Base-by-base conservation (phyloP, 129 eudicot genomes). In the Escallonia herrerae region DNA sequence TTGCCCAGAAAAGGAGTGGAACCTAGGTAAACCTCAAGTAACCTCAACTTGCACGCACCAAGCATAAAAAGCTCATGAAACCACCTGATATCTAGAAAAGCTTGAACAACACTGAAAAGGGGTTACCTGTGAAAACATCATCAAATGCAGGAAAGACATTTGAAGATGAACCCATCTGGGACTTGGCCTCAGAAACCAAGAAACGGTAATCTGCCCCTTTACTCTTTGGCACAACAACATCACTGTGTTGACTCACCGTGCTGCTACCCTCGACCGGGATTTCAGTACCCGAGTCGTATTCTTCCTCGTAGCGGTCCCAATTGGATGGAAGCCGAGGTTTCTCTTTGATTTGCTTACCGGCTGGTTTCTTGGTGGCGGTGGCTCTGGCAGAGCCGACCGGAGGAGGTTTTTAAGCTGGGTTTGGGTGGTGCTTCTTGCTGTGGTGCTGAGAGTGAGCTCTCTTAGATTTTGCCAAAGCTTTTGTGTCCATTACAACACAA, bases 401-500 rank as follows among this genome's bases (percentile, higher is more conserved):
- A 63, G 83, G 57, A 64, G 69, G 72, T 78, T 82, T 82, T 5
- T 60, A 67, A 57, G 78, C 74, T 60, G 66, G 86, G 74, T 82
- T 75, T 41, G 81, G 83, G 51, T 85, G 82, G 76, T 85, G 87
- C 66, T 89, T 89, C 68, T 85, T 89, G 39, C 63, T 79, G 54
- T 79, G 82, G 61, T 93, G 89, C 10, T 62, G 78, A 9, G 98
- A 64, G 71, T 93, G 98, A 7, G 98, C 96, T 79, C 96, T 77
- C 79, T 93, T 93, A 7, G 96, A 88, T 71, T 88, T 93, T 44
- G 98, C 96, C 81, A 93, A 72, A 39, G 96, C 74, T 78, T 93
- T 93, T 38, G 80, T 15, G 75, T 93, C 98, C 98, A 93, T 93
- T 15, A 68, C 58, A 22, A 22, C 33, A 22, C 33, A 22, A 22